These are phyloP conservation scores for Penicillium bovifimosum DNA, from an alignment of 495 filamentous ascomycete genomes.

Conservation along the genomic window DNA sequence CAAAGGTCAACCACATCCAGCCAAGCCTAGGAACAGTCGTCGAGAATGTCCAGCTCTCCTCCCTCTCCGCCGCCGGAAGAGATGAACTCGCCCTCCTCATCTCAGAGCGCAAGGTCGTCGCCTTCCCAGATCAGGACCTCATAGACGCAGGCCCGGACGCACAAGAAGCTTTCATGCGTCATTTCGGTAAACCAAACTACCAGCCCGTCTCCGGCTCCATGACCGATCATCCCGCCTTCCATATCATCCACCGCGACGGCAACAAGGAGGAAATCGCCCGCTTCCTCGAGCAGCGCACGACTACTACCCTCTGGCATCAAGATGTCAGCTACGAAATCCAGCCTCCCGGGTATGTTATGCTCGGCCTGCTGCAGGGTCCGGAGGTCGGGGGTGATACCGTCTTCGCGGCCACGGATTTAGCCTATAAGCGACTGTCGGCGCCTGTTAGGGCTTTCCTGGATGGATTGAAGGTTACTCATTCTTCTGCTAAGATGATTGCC, in stretches of 20 bases:
- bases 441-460: conserved; percentile 70
- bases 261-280: conserved; percentile 51
- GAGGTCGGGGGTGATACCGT: conserved; percentile 70
- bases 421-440: conserved; percentile 66
- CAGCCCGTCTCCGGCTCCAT: conserved; percentile 53
- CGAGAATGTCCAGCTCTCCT: conserved; percentile 64
- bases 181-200: conserved; percentile 57
- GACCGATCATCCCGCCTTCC: conserved; percentile 50
- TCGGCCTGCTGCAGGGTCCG: conserved; percentile 52
- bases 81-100: conserved; percentile 75
- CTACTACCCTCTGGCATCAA: conserved; percentile 54
- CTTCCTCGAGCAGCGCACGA: conserved; percentile 51
- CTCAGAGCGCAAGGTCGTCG: conserved; percentile 69
- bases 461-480: conserved; percentile 65
- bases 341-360: conserved; percentile 52
- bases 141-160: conserved; percentile 60
- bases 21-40: conserved; percentile 68
- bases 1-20: conserved; percentile 56
- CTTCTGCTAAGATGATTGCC: conserved; percentile 67
- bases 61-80: conserved; percentile 63
- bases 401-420: conserved; percentile 69
- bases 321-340: conserved; percentile 58
- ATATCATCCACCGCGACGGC: conserved; percentile 56
- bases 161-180: conserved; percentile 53
- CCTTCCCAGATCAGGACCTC: conserved; percentile 68